Base-by-base conservation (phyloP, 257 asterid species). In the Nicotiana tomentosiformis region DNA sequence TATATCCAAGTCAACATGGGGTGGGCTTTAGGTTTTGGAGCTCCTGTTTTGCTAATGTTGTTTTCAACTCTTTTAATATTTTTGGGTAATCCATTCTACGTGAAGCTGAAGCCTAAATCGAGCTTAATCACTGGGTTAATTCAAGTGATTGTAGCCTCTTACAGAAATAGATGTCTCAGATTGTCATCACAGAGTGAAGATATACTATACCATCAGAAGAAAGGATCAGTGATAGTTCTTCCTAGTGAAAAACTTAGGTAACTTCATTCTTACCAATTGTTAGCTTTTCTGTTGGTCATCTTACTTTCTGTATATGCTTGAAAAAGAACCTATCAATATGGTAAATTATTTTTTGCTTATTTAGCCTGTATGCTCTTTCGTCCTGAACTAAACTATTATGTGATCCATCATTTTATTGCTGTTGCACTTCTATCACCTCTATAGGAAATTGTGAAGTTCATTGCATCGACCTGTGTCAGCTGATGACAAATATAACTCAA, bases 1-100 rank as follows among this genome's bases (percentile, higher is more conserved):
- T 92, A 92, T 65, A 85, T 95, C 85, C 97, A 95, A 91, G 97
- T 88, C 66, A 90, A 88, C 79, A 8, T 88, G 80, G 98, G 98
- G 78, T 95, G 97, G 97, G 77, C 81, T 43, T 55, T 95, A 7
- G 98, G 98, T 14, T 93, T 91, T 46, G 97, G 93, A 0, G 89
- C 91, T 67, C 92, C 95, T 0, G 88, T 83, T 29, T 37, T 87
- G 70, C 85, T 94, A 32, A 86, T 90, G 92, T 72, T 88, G 17
- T 17, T 84, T 2, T 87, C 93, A 10, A 67, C 86, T 37, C 37
- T 81, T 61, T 74, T 86, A 14, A 92, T 93, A 87, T 90, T 87
- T 35, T 49, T 86, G 83, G 98, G 91, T 14, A 88, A 95, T 69
- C 66, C 88, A 0, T 89, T 88, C 49, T 94, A 92, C 35, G 89